These are phyloP conservation scores for Vigna nakashimae DNA, from an alignment of 306 rosid species.

Conservation along the genomic window DNA sequence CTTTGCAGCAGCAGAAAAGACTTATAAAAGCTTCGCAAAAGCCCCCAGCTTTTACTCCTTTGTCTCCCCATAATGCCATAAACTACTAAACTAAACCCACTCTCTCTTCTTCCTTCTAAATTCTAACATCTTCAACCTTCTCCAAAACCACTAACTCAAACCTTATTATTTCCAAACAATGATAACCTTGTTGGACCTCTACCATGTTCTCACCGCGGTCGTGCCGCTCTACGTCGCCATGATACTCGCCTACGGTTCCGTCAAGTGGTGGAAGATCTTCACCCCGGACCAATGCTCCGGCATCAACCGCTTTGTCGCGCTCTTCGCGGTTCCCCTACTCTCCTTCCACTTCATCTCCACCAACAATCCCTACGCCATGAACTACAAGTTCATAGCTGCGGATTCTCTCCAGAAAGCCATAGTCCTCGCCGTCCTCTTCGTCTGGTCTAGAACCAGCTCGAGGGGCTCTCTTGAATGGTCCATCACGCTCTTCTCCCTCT, in stretches of 20 bases:
- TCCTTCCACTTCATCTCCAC: conserved; percentile 89
- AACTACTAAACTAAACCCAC: conserved; percentile 41
- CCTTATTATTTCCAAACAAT: conserved; percentile 36
- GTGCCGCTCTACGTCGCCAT: conserved; percentile 90
- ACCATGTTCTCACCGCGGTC: conserved; percentile 85
- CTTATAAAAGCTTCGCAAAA: conserved; percentile 51
- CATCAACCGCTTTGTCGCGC: conserved; percentile 88
- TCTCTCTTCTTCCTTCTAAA: not conserved
- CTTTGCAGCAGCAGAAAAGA: conserved; percentile 44
- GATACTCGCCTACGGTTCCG: conserved; percentile 86
- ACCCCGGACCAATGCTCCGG: conserved; percentile 89
- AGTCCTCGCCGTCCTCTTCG: conserved; percentile 51
- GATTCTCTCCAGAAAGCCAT: conserved; percentile 74
- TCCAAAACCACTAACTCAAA: not conserved
- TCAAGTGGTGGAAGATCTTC: conserved; percentile 93
- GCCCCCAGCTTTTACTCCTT: conserved; percentile 49
- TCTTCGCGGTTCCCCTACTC: conserved; percentile 83
- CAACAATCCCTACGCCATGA: conserved; percentile 81
- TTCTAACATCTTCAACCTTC: not conserved
- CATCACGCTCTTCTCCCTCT: conserved; percentile 80
- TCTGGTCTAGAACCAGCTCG: conserved; percentile 67
- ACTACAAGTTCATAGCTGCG: conserved; percentile 79
- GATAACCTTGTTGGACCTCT: conserved; percentile 69
- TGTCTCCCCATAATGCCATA: conserved; percentile 60
- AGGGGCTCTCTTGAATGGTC: conserved; percentile 81